Percentiles rank a stretch among this genome's conserved stretches.
Evolutionary conservation across 2,329 filamentous ascomycete species (phyloP).

Genomic region (Acrodontium crateriforme): DNA sequence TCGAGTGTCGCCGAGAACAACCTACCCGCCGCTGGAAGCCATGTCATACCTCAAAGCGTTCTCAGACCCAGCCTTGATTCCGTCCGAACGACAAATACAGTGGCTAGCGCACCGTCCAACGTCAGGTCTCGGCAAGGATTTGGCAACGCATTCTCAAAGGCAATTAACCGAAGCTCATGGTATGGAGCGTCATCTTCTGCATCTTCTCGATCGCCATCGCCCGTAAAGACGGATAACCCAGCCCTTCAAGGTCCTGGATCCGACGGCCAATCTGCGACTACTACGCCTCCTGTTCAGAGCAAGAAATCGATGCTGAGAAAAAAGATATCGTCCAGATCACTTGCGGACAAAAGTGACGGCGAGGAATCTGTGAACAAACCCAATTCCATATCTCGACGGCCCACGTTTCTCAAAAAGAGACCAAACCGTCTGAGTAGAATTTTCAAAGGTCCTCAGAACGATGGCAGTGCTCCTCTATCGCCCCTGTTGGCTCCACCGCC

Average conservation of each 20-base stretch:
- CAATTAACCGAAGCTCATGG: conserved; percentile 17
- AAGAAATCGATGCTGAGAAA: conserved; percentile 7
- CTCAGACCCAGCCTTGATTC: conserved; percentile 13
- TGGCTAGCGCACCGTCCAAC: no score
- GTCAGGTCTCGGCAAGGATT: no score
- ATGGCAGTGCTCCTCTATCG: conserved; percentile 1
- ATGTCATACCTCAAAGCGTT: no score
- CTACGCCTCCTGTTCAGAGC: conserved; percentile 2
- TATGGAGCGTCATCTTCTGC: conserved; percentile 13
- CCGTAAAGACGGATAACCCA: conserved; percentile 11
- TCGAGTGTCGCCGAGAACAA: conserved; percentile 3
- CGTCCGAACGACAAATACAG: conserved; percentile 10
- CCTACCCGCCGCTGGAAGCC: no score
- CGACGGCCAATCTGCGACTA: no score
- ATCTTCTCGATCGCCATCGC: conserved; percentile 20
- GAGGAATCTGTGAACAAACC: conserved; percentile 3
- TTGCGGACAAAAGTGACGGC: no score
- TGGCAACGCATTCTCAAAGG: conserved; percentile 13
- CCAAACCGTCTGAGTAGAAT: conserved; percentile 2
- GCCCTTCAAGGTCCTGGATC: no score
- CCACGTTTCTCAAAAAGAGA: conserved; percentile 5
- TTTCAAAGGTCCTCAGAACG: conserved; percentile 2
- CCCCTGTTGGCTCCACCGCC: no score
- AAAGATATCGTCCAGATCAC: conserved; percentile 7
- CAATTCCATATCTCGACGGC: conserved; percentile 1